A percentile compares a stretch with the other conserved stretches of the same genome.
Conservation (phyloP, 345 rosid species). For the Mercurialis annua region DNA sequence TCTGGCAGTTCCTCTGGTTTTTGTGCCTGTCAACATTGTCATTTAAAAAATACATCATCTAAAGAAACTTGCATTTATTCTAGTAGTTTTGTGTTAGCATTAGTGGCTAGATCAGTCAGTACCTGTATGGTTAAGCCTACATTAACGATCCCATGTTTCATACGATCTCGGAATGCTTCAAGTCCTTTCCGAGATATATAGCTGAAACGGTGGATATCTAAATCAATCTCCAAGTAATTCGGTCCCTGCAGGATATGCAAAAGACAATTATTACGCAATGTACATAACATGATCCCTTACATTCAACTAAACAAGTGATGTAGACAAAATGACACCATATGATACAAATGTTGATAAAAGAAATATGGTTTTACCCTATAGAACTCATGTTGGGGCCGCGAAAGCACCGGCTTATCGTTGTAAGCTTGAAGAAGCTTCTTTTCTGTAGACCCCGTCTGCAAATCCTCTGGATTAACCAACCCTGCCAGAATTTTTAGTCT, state of each 20-base stretch:
- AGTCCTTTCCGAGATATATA: constrained; percentile 84
- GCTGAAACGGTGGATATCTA: constrained; percentile 81
- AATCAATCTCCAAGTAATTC: constrained; percentile 75
- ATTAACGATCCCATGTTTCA: constrained; percentile 57
- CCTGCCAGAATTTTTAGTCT: constrained; percentile 74
- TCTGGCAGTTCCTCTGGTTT: constrained; percentile 84
- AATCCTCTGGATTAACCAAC: constrained; percentile 69
- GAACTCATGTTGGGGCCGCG: constrained; percentile 83
- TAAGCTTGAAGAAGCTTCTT: constrained; percentile 71
- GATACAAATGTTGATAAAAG: neutral
- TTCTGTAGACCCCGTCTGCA: constrained; percentile 60
- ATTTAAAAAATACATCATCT: neutral
- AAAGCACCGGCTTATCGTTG: constrained; percentile 71
- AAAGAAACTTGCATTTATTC: neutral
- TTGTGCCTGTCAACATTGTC: constrained; percentile 50
- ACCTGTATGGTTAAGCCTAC: constrained; percentile 88
- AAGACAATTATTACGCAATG: neutral
- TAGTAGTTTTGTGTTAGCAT: neutral
- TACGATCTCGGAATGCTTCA: constrained; percentile 71
- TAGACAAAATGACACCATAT: neutral
- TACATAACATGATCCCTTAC: neutral
- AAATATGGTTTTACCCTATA: constrained; percentile 41
- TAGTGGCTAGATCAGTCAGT: constrained; percentile 8
- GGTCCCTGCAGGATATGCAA: constrained; percentile 49
- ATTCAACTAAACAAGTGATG: too few species aligned